Evolutionary conservation across 2,329 filamentous ascomycete species (phyloP), one percentile per base, ranked within the genome.

Genomic region (Myrmaecium sp.): DNA sequence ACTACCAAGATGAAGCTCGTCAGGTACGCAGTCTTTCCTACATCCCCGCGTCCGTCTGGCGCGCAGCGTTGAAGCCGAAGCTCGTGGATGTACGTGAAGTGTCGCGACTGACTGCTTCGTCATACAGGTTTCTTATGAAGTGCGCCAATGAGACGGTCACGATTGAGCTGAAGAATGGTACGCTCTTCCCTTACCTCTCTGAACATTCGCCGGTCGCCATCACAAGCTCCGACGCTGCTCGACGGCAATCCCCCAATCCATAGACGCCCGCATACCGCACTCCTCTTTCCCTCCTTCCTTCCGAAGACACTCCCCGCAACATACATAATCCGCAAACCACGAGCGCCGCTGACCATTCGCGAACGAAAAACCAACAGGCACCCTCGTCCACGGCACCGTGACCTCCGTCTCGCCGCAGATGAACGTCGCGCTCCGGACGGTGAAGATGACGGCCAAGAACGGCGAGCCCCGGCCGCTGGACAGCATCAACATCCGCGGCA

Each of bases 111-210:
- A 46, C 30, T 25, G 25, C 21, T 33, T 30, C 25, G 25, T 24
- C 27, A 13, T 12, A 22, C 34, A 95, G 89, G 54, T 98, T 98
- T 57, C 66, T 98, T 43, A 95, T 95, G 86, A 98, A 98, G 66
- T 95, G 86, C 58, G 74, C 80, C 57, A 95, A 94, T 57, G 89
- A 98, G 64, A 93, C 89, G 46, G 89, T 95, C 46, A 95, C 86
- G 23, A 80, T 98, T 55, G 89, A 98, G 58, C 66, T 98, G 41
- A 98, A 98, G 58, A 95, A 95, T 69, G 89, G 84, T 89, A 63
- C 23, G 54, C n/a, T n/a, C n/a, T n/a, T n/a, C n/a, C n/a, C n/a
- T n/a, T n/a, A n/a, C n/a, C n/a, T n/a, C n/a, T n/a, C n/a, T n/a
- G n/a, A n/a, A n/a, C n/a, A n/a, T n/a, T n/a, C n/a, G n/a, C n/a